Evolutionary conservation across 805 yeast genomes (phyloP).

Genomic region (Metschnikowia peoriensis): DNA sequence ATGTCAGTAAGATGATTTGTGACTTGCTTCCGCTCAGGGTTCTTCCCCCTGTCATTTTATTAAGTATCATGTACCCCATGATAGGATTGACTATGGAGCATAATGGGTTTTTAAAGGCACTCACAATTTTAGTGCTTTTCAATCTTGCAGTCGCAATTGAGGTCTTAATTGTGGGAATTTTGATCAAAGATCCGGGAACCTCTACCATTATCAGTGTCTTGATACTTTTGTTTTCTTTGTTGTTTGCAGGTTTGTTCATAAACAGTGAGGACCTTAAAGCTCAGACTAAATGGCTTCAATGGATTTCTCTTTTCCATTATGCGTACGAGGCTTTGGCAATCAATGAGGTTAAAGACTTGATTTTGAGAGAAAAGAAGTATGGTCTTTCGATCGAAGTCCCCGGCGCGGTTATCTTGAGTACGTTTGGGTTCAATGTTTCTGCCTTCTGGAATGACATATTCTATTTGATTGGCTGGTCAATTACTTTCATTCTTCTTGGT

Average conservation of each 20-base stretch:
- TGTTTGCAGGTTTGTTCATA: conserved; percentile 92
- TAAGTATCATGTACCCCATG: conserved; percentile 82
- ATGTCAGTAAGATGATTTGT: conserved; percentile 78
- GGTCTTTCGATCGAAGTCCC: conserved; percentile 96
- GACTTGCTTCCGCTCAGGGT: conserved; percentile 91
- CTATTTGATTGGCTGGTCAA: conserved; percentile 56
- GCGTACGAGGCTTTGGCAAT: conserved; percentile 92
- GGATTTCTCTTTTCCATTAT: conserved; percentile 88
- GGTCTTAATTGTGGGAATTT: conserved; percentile 81
- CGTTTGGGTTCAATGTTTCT: conserved; percentile 88
- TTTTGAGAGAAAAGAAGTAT: conserved; percentile 81
- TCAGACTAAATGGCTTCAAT: conserved; percentile 71
- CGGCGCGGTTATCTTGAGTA: conserved; percentile 93
- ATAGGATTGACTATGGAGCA: conserved; percentile 83
- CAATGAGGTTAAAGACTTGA: conserved; percentile 86
- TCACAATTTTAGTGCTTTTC: conserved; percentile 71
- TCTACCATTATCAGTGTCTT: conserved; percentile 88
- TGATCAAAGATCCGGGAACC: conserved; percentile 85
- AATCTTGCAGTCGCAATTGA: conserved; percentile 85
- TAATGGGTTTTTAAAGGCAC: conserved; percentile 67
- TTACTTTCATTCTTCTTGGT: conserved; percentile 62
- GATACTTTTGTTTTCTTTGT: conserved; percentile 74
- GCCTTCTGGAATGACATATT: conserved; percentile 68
- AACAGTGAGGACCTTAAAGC: conserved; percentile 63
- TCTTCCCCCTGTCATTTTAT: conserved; percentile 83